phyloP scores from a whole-genome alignment of 768 basidiomycete species.

The Auricularia sp. region DNA sequence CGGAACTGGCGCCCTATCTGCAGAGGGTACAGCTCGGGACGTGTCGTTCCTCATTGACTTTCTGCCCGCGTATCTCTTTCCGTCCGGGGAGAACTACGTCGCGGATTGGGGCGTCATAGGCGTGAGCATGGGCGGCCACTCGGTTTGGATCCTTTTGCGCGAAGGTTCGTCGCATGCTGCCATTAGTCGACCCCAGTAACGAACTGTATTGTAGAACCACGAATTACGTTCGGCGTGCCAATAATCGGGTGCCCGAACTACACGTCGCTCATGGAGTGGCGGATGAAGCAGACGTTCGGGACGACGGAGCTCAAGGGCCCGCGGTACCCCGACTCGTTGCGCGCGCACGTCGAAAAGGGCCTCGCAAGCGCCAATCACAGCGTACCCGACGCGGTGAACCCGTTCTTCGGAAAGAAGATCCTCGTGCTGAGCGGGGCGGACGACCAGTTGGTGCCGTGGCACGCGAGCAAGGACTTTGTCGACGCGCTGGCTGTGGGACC shows the following conservation, averaged over 20 bases:
- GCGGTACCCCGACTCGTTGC: conserved; percentile 35
- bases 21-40: conserved; percentile 61
- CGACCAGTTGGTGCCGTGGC: conserved; percentile 61
- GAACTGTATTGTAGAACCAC: conserved; percentile 24
- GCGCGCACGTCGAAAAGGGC: conserved; percentile 32
- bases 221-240: conserved; percentile 33
- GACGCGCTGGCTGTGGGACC: conserved; percentile 41
- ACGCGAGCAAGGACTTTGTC: conserved; percentile 45
- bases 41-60: conserved; percentile 76
- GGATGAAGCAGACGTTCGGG: conserved; percentile 36
- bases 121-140: conserved; percentile 75
- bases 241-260: conserved; percentile 69
- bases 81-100: conserved; percentile 47
- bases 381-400: conserved; percentile 37
- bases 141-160: conserved; percentile 62
- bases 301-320: conserved; percentile 36
- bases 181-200: background rate
- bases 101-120: conserved; percentile 65
- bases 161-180: conserved; percentile 22
- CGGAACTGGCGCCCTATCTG: background rate
- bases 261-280: conserved; percentile 40
- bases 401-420: conserved; percentile 63
- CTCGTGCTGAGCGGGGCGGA: conserved; percentile 57
- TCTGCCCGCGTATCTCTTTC: conserved; percentile 64
- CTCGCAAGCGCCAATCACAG: conserved; percentile 29